Evolutionary conservation across 2,329 filamentous ascomycete genomes (phyloP).

Genomic region (Nigrospora osmanthi): DNA sequence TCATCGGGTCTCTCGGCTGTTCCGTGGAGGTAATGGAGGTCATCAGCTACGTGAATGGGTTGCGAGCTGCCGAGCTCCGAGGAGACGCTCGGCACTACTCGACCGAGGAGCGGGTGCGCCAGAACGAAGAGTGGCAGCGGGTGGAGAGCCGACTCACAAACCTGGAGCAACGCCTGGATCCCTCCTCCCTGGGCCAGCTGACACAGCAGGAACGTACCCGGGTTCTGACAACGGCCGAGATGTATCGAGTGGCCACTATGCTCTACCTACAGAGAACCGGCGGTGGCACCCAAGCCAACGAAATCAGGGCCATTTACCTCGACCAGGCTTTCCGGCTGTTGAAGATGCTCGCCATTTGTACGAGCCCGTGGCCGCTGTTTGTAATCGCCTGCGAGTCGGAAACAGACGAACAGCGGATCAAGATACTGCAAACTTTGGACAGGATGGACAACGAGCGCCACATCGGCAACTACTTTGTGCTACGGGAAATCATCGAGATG

Average conservation of each 20-base stretch:
- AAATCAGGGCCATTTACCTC: conserved; percentile 20
- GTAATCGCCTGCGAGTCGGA: conserved; percentile 35
- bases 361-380: conserved; percentile 41
- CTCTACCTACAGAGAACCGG: conserved; percentile 29
- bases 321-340: conserved; percentile 28
- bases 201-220: conserved; percentile 18
- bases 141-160: conserved; percentile 15
- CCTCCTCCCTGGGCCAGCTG: conserved; percentile 16
- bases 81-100: conserved; percentile 12
- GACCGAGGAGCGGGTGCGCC: conserved; percentile 16
- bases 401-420: conserved; percentile 31
- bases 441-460: conserved; percentile 31
- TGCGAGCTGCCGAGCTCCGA: conserved; percentile 22
- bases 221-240: conserved; percentile 35
- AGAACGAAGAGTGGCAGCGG: conserved; percentile 18
- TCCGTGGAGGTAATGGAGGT: conserved; percentile 35
- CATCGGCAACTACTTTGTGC: conserved; percentile 36
- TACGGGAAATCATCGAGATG: conserved; percentile 32
- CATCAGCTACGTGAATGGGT: conserved; percentile 31
- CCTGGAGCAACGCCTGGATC: conserved; percentile 19
- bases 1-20: conserved; percentile 38
- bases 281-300: conserved; percentile 12
- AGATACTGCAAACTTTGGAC: conserved; percentile 30
- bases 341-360: conserved; percentile 29
- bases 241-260: conserved; percentile 40